Evolutionary conservation across 2,329 filamentous ascomycete genomes (phyloP).

Genomic region (Hypoxylon sp.): DNA sequence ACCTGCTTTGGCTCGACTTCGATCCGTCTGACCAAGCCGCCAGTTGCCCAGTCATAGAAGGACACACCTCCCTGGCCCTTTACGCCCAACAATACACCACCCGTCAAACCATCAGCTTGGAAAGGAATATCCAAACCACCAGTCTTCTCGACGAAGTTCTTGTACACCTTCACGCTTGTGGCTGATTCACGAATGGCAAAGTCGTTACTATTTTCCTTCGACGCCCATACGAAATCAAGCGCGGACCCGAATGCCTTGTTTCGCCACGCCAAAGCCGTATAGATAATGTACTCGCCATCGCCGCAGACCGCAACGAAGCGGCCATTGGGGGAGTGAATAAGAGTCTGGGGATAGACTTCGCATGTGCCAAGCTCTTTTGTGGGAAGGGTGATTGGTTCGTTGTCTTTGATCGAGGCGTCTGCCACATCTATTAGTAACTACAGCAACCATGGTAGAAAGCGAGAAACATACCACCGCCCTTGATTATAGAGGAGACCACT

Average conservation of each 20-base stretch:
- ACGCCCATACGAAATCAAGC: slow-evolving; percentile 96
- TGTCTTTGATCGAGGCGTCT: slow-evolving; percentile 89
- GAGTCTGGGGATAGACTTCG: slow-evolving; percentile 95
- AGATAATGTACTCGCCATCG: slow-evolving; percentile 99
- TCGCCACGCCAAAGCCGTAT: slow-evolving; percentile 94
- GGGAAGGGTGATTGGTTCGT: slow-evolving; percentile 85
- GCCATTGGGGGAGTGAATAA: slow-evolving; percentile 96
- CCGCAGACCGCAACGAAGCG: slow-evolving; percentile 86
- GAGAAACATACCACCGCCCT: slow-evolving; percentile 75
- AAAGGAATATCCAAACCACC: slow-evolving; percentile 95
- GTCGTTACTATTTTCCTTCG: slow-evolving; percentile 98
- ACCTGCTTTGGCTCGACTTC: slow-evolving; percentile 82
- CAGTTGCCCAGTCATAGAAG: slow-evolving; percentile 96
- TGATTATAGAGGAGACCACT: slow-evolving; percentile 94
- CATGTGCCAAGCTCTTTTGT: slow-evolving; percentile 97
- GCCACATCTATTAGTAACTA: slow-evolving; percentile 49
- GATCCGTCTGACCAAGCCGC: slow-evolving; percentile 90
- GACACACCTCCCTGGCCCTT: slow-evolving; percentile 95
- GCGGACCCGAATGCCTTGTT: slow-evolving; percentile 98
- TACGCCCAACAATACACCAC: slow-evolving; percentile 91
- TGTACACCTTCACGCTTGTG: slow-evolving; percentile 96
- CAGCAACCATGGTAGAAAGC: not conserved
- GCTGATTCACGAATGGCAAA: slow-evolving; percentile 96
- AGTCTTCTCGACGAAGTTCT: slow-evolving; percentile 94
- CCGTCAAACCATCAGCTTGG: slow-evolving; percentile 90